phyloP scores from a whole-genome alignment of 495 filamentous ascomycete genomes.

The Cudoniella acicularis region DNA sequence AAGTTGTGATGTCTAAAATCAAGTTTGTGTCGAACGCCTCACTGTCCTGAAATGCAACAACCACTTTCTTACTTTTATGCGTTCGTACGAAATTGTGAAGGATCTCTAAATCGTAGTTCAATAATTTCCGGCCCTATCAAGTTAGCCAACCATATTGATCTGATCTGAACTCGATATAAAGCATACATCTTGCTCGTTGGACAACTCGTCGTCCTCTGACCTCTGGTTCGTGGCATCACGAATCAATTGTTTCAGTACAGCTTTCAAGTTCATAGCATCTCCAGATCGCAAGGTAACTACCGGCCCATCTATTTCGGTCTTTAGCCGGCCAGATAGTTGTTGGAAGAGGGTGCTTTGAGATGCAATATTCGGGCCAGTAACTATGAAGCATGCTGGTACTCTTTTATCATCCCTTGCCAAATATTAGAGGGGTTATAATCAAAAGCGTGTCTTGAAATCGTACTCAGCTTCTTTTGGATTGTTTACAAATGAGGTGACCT shows the following conservation, averaged over 20 bases:
- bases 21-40: conserved; percentile 86
- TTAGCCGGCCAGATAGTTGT: conserved; percentile 56
- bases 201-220: conserved; percentile 36
- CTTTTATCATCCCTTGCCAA: conserved; percentile 38
- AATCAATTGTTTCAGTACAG: conserved; percentile 77
- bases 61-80: conserved; percentile 54
- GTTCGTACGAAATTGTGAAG: conserved; percentile 59
- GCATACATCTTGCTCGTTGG: conserved; percentile 51
- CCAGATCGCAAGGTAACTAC: conserved; percentile 72
- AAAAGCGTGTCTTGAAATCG: conserved; percentile 17
- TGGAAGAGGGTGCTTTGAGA: conserved; percentile 70
- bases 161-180: background rate
- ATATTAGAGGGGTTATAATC: conserved; percentile 16
- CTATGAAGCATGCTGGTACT: conserved; percentile 77
- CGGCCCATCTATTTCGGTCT: conserved; percentile 42
- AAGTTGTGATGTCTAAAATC: conserved; percentile 69
- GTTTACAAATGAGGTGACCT: conserved; percentile 65
- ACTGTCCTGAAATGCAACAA: conserved; percentile 82
- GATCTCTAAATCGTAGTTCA: conserved; percentile 91
- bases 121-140: conserved; percentile 60
- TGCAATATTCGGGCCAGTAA: conserved; percentile 82
- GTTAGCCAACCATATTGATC: conserved; percentile 1
- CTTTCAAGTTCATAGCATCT: conserved; percentile 80
- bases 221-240: conserved; percentile 61
- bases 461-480: conserved; percentile 25